Percentiles rank a stretch among this genome's conserved stretches.
These are phyloP conservation scores for Coelastrella sp. DNA, from an alignment of 139 green algal species.

Conservation along the genomic window DNA sequence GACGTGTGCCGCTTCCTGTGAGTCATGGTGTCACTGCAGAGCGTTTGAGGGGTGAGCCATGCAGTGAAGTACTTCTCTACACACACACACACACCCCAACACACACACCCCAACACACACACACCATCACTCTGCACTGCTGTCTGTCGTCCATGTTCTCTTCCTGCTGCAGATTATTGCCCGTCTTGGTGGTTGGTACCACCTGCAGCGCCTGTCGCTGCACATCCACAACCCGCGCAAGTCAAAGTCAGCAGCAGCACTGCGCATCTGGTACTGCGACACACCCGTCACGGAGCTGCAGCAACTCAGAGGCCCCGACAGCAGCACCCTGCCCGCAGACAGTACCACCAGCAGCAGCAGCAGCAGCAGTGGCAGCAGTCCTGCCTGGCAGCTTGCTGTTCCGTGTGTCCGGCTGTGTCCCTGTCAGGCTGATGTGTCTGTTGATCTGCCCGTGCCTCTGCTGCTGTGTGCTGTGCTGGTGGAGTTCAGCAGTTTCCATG, in stretches of 20 bases:
- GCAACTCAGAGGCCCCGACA: slow-evolving; percentile 16
- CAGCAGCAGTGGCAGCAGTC: slow-evolving; percentile 14
- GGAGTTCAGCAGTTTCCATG: slow-evolving; percentile 30
- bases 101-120: too few species aligned
- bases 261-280: slow-evolving; percentile 35
- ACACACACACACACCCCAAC: too few species aligned
- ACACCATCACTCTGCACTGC: not conserved
- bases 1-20: too few species aligned
- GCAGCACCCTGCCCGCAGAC: not conserved
- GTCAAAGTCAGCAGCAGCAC: not conserved
- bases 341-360: not conserved
- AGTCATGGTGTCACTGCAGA: too few species aligned
- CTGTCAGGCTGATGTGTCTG: slow-evolving; percentile 6
- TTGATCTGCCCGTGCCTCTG: slow-evolving; percentile 23
- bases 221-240: not conserved
- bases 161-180: slow-evolving; percentile 11
- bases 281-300: slow-evolving; percentile 30
- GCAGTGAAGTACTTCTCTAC: too few species aligned
- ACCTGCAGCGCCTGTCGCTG: not conserved
- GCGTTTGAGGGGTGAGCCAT: too few species aligned
- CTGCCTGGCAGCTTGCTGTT: slow-evolving; percentile 3
- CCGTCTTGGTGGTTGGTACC: slow-evolving; percentile 29
- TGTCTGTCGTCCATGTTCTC: not conserved
- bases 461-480: slow-evolving; percentile 9
- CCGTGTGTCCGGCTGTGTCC: not conserved